phyloP scores from a whole-genome alignment of 345 rosid species.

The Salix caprea region DNA sequence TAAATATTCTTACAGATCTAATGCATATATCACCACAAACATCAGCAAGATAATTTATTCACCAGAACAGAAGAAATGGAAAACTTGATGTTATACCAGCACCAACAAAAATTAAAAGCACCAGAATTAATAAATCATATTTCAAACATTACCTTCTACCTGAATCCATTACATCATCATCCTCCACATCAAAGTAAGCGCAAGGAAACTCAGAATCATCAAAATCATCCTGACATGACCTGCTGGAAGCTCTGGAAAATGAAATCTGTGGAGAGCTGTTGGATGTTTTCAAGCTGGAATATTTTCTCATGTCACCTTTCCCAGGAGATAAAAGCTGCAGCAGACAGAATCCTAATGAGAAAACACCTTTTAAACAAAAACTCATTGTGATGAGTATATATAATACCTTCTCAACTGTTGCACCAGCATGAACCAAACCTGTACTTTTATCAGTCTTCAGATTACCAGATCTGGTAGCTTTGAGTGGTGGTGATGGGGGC shows the following conservation, averaged over 20 bases:
- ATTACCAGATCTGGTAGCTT: slow-evolving; percentile 36
- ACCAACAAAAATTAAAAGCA: background rate
- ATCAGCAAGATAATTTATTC: background rate
- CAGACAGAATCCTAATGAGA: slow-evolving; percentile 10
- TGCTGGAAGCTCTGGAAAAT: slow-evolving; percentile 69
- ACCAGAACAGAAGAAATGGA: background rate
- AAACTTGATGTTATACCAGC: background rate
- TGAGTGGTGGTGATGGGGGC: slow-evolving; percentile 60
- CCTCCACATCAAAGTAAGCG: slow-evolving; percentile 66
- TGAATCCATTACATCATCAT: slow-evolving; percentile 56
- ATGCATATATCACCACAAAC: background rate
- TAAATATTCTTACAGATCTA: background rate
- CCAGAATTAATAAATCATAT: background rate
- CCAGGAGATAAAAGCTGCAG: slow-evolving; percentile 44
- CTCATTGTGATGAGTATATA: background rate
- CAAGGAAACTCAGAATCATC: slow-evolving; percentile 77
- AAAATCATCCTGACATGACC: slow-evolving; percentile 69
- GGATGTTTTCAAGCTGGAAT: slow-evolving; percentile 45
- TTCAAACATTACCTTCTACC: slow-evolving; percentile 55
- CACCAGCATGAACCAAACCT: slow-evolving; percentile 38
- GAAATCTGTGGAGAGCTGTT: slow-evolving; percentile 53
- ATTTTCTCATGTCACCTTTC: slow-evolving; percentile 49
- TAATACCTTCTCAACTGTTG: slow-evolving; percentile 63
- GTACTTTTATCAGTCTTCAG: slow-evolving; percentile 38
- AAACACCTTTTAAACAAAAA: background rate